These are phyloP conservation scores for Leptosphaerulina australis DNA, from an alignment of 2,329 filamentous ascomycete genomes.

Conservation along the genomic window DNA sequence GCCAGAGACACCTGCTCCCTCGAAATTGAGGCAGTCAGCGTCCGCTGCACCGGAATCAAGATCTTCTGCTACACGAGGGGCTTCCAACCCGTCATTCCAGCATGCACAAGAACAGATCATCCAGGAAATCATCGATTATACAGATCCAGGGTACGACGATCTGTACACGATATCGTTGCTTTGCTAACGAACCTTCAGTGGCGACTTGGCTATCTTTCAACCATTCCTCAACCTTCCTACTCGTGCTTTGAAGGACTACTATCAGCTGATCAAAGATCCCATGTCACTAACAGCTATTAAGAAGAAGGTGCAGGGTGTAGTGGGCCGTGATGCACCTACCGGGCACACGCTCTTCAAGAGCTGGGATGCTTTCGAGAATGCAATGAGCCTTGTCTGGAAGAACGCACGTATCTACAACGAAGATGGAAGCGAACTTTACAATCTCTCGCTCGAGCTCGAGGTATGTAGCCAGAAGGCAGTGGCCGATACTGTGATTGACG, in stretches of 20 bases:
- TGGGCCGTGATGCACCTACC: slow-evolving; percentile 68
- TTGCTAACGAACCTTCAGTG: slow-evolving; percentile 34
- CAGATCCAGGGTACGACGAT: slow-evolving; percentile 56
- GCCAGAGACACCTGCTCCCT: slow-evolving; percentile 41
- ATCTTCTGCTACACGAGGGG: slow-evolving; percentile 46
- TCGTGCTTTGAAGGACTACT: slow-evolving; percentile 81
- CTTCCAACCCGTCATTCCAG: slow-evolving; percentile 66
- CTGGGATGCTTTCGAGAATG: slow-evolving; percentile 82
- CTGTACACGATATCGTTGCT: not conserved
- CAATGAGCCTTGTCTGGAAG: slow-evolving; percentile 79
- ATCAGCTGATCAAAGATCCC: slow-evolving; percentile 79
- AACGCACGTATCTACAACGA: slow-evolving; percentile 92
- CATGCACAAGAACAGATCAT: slow-evolving; percentile 86
- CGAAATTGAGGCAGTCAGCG: slow-evolving; percentile 41
- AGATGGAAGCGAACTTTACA: slow-evolving; percentile 83
- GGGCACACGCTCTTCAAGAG: slow-evolving; percentile 73
- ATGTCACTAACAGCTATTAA: slow-evolving; percentile 78
- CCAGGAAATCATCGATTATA: slow-evolving; percentile 71
- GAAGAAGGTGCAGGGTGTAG: slow-evolving; percentile 75
- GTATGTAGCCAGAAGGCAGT: slow-evolving; percentile 52
- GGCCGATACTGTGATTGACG: slow-evolving; percentile 20
- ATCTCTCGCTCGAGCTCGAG: slow-evolving; percentile 78
- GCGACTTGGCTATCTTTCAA: slow-evolving; percentile 71
- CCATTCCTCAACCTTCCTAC: slow-evolving; percentile 81
- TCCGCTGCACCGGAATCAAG: slow-evolving; percentile 31